Conservation (phyloP, 345 rosid genomes). For the Eutrema heterophyllum region DNA sequence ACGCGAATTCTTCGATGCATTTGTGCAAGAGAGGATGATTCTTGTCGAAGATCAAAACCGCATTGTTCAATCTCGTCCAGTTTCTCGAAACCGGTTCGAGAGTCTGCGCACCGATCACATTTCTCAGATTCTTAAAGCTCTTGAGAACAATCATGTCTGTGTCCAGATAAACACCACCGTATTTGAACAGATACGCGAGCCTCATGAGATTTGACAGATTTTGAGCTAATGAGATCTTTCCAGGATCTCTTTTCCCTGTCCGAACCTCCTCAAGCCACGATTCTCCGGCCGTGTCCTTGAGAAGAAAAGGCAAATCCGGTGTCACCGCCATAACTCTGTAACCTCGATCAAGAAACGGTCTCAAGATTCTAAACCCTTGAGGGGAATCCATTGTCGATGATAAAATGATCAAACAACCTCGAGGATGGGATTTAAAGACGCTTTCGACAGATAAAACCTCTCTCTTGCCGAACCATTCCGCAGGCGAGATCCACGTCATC, state of each 20-base stretch:
- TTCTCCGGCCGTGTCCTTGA: constrained; percentile 51
- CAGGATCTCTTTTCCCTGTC: constrained; percentile 50
- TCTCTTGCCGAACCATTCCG: constrained; percentile 38
- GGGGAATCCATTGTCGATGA: constrained; percentile 52
- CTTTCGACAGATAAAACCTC: constrained; percentile 49
- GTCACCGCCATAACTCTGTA: constrained; percentile 46
- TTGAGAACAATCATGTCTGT: constrained; percentile 61
- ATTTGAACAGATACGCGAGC: constrained; percentile 48
- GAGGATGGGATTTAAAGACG: constrained; percentile 47
- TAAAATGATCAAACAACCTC: constrained; percentile 53
- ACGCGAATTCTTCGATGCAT: constrained; percentile 56
- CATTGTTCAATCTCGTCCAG: constrained; percentile 67
- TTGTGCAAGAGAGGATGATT: constrained; percentile 50
- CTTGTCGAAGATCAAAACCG: constrained; percentile 51
- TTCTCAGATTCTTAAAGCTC: constrained; percentile 42
- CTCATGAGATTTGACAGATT: constrained; percentile 61
- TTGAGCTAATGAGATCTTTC: constrained; percentile 47
- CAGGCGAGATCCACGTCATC: constrained; percentile 76
- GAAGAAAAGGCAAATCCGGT: constrained; percentile 51
- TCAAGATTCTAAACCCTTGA: constrained; percentile 39
- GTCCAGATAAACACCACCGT: constrained; percentile 73
- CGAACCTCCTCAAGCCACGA: constrained; percentile 49
- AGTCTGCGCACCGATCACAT: constrained; percentile 64
- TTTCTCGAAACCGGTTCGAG: constrained; percentile 33
- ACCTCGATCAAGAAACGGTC: constrained; percentile 40